Evolutionary conservation across 2,329 filamentous ascomycete genomes (phyloP).

Genomic region (Calonectria fujianensis): DNA sequence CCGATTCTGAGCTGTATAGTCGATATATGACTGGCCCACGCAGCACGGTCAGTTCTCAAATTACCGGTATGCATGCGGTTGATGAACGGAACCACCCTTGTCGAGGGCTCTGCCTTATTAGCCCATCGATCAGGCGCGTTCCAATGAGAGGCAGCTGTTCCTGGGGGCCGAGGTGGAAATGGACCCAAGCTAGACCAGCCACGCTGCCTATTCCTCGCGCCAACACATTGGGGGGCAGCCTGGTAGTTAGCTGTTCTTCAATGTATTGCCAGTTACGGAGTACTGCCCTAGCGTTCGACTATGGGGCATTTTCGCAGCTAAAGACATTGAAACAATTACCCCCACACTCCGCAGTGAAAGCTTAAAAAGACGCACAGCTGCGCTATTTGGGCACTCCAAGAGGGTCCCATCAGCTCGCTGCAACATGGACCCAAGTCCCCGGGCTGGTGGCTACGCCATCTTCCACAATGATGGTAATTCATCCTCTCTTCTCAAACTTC

Average conservation of each 20-base stretch:
- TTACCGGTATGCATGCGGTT: neutral
- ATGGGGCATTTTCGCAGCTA: neutral
- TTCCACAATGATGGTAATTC: neutral
- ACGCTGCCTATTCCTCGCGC: neutral
- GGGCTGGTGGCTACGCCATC: neutral
- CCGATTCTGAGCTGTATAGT: neutral
- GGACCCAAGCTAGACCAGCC: neutral
- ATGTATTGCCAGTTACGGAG: neutral
- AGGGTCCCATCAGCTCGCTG: constrained; percentile 1
- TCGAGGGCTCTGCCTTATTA: neutral
- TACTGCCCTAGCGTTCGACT: neutral
- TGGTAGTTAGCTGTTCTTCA: neutral
- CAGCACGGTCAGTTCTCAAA: constrained; percentile 5
- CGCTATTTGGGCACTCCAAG: neutral
- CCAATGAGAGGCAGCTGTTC: neutral
- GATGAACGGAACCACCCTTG: neutral
- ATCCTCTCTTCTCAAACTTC: neutral
- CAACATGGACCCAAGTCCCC: neutral
- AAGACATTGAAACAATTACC: neutral
- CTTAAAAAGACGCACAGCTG: neutral
- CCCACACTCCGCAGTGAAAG: neutral
- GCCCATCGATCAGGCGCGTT: neutral
- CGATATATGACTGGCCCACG: neutral
- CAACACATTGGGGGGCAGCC: neutral
- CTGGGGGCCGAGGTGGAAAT: neutral